Conservation (phyloP, 2,329 filamentous ascomycete species). For the Colletotrichum sp. region DNA sequence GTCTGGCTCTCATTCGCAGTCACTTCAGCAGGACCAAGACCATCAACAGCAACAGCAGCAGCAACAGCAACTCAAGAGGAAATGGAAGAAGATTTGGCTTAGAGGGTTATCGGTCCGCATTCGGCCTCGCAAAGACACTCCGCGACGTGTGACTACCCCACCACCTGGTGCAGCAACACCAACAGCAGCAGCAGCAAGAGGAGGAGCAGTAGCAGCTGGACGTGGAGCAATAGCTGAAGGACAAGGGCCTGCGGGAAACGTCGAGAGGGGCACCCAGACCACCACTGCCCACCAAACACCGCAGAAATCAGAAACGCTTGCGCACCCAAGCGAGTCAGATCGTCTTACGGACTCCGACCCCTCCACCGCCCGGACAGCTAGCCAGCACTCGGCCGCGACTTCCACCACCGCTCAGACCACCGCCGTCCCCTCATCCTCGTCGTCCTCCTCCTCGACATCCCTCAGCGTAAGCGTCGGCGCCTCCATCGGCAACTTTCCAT, state of each 20-base stretch:
- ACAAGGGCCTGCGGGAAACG: neutral
- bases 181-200: neutral
- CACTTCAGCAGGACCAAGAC: neutral
- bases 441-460: slow-evolving; percentile 13
- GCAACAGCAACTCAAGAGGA: slow-evolving; percentile 9
- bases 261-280: slow-evolving; percentile 17
- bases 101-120: slow-evolving; percentile 13
- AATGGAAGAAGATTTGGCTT: slow-evolving; percentile 15
- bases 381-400: slow-evolving; percentile 3
- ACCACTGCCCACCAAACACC: neutral
- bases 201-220: neutral
- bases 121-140: slow-evolving; percentile 5
- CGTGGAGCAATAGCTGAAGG: neutral
- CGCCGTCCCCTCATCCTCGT: neutral
- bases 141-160: neutral
- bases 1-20: neutral
- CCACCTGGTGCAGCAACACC: neutral
- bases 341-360: slow-evolving; percentile 2
- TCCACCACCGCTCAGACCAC: slow-evolving; percentile 17
- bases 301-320: slow-evolving; percentile 4
- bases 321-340: slow-evolving; percentile 2
- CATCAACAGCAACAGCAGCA: neutral
- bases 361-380: slow-evolving; percentile 1
- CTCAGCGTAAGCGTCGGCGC: slow-evolving; percentile 15
- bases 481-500: slow-evolving; percentile 12